Evolutionary conservation across 2,329 filamentous ascomycete genomes (phyloP), one percentile per base, ranked within the genome.

Genomic region (Phialocephala sp.): DNA sequence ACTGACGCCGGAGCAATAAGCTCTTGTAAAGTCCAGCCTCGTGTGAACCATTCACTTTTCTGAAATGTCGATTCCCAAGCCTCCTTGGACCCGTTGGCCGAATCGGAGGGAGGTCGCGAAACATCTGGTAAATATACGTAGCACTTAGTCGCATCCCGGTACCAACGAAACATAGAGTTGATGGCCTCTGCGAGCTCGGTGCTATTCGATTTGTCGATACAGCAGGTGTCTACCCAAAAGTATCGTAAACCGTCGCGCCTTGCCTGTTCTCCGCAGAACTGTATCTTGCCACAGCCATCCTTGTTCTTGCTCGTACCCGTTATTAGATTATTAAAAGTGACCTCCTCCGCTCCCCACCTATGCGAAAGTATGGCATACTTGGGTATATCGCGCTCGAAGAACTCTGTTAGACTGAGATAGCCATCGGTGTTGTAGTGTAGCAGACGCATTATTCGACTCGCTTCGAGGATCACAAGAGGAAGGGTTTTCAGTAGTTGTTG

Each of bases 301-400:
- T 37, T 58, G 55, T 4, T 43, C 27, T 8, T 64, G 14, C 64
- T 56, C 18, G 37, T 64, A 20, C 59, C 50, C 32, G 64, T 59
- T 39, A 22, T 15, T 50, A 68, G 35, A 58, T 68, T 61, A 15
- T 68, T 41, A 50, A 66, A 66, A n/a, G 67, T 68, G 32, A 65
- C 62, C 64, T 69, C 62, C 20, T 69, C 27, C 27, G 20, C 36
- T 65, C 54, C 69, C 65, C 69, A 73, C 60, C 59, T 73, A 61
- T 72, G 68, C 15, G 67, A 70, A 52, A 72, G 70, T 35, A 71
- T 73, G 5, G 70, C 70, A 67, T 72, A 63, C 9, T 60, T 9
- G n/a, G 68, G 14, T 37, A 64, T 57, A 36, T 20, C 56, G 45
- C 18, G 27, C 35, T 50, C 47, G 52, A 60, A 20, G 58, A 70